phyloP scores from a whole-genome alignment of 768 basidiomycete species.

The Auricularia cornea region DNA sequence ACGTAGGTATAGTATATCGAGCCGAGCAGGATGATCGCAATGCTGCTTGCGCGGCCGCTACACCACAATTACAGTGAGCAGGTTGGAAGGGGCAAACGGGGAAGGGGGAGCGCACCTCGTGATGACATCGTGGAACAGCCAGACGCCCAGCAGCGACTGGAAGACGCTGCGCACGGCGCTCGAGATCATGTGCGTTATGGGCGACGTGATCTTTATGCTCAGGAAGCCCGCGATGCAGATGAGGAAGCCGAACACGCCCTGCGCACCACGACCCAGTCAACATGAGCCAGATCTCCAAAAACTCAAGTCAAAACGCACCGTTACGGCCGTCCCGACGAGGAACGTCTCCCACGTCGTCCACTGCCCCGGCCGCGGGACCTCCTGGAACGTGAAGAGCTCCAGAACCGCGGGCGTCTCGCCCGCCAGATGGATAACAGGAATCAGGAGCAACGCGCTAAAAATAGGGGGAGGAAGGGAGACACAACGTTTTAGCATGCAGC shows the following conservation, averaged over 20 bases:
- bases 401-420: slow-evolving; percentile 66
- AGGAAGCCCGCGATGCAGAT: slow-evolving; percentile 91
- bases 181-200: slow-evolving; percentile 96
- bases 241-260: slow-evolving; percentile 86
- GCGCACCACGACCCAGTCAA: slow-evolving; percentile 5
- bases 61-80: slow-evolving; percentile 20
- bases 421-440: slow-evolving; percentile 62
- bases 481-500: too few species aligned
- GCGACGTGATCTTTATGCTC: slow-evolving; percentile 95
- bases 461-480: not conserved
- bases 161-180: slow-evolving; percentile 93
- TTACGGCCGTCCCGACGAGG: slow-evolving; percentile 69
- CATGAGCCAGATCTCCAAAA: too few species aligned
- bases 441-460: slow-evolving; percentile 53
- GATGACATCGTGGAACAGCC: slow-evolving; percentile 74
- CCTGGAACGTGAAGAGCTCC: slow-evolving; percentile 45
- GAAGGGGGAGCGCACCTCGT: slow-evolving; percentile 50
- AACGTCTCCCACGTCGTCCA: slow-evolving; percentile 38
- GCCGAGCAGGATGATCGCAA: slow-evolving; percentile 70
- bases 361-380: slow-evolving; percentile 6
- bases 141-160: slow-evolving; percentile 75
- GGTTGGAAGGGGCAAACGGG: not conserved
- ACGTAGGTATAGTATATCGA: slow-evolving; percentile 86
- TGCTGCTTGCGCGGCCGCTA: slow-evolving; percentile 70
- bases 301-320: slow-evolving; percentile 53